These are phyloP conservation scores for Pistacia vera DNA, from an alignment of 345 rosid species.

Conservation along the genomic window DNA sequence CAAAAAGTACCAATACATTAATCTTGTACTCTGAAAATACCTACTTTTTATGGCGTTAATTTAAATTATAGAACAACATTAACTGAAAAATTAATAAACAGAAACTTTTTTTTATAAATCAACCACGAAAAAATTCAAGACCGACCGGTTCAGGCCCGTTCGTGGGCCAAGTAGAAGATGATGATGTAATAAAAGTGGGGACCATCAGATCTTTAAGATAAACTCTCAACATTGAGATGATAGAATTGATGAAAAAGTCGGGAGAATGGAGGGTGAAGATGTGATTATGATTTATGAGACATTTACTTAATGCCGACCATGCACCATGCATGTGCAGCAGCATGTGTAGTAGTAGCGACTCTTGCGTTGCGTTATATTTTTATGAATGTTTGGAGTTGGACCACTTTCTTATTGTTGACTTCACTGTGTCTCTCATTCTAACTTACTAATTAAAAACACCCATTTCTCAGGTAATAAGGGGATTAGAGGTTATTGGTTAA, in stretches of 20 bases:
- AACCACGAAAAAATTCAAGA: too few relatives aligned
- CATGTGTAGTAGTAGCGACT: slow-evolving; percentile 6
- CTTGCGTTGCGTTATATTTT: neutral
- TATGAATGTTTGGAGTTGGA: neutral
- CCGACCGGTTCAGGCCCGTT: too few relatives aligned
- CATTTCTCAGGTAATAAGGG: neutral
- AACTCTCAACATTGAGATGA: neutral
- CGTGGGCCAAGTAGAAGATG: neutral
- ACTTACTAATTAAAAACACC: too few relatives aligned
- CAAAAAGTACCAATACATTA: too few relatives aligned
- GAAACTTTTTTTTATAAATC: too few relatives aligned
- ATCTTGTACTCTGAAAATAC: too few relatives aligned
- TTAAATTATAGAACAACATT: too few relatives aligned
- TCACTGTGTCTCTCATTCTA: neutral
- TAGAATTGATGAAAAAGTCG: neutral
- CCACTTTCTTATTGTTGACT: neutral
- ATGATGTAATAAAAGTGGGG: neutral
- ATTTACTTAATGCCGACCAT: neutral
- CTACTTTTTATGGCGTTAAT: too few relatives aligned
- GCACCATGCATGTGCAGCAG: slow-evolving; percentile 15
- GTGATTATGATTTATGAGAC: too few relatives aligned
- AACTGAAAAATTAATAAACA: too few relatives aligned
- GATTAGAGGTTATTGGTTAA: neutral
- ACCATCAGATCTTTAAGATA: neutral
- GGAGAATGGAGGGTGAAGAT: neutral